Evolutionary conservation across 2,329 filamentous ascomycete species (phyloP).

Genomic region (Trichophyton rubrum): DNA sequence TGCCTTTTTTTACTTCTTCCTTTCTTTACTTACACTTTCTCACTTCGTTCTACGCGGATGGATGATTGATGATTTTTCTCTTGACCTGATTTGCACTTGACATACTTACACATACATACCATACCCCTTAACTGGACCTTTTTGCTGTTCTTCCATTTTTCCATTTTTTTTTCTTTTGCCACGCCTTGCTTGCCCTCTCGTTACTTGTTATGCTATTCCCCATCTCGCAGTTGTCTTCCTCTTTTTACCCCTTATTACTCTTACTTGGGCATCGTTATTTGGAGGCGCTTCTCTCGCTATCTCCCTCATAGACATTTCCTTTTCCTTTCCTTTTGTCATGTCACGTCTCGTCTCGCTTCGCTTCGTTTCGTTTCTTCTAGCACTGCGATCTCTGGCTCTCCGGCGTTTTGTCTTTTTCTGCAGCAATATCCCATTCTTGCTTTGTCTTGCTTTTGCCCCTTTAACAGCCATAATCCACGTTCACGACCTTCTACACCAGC

Average conservation of each 20-base stretch:
- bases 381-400: neutral
- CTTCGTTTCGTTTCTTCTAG: neutral
- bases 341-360: too few relatives aligned
- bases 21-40: conserved; percentile 14
- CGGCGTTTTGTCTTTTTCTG: neutral
- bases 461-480: neutral
- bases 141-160: conserved; percentile 10
- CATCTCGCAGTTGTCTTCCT: conserved; percentile 17
- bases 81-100: neutral
- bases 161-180: conserved; percentile 12
- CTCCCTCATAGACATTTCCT: conserved; percentile 10
- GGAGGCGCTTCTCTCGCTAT: conserved; percentile 12
- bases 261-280: conserved; percentile 16
- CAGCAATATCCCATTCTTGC: neutral
- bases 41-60: conserved; percentile 9
- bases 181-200: neutral
- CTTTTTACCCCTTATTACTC: conserved; percentile 13
- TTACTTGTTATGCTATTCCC: conserved; percentile 3
- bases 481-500: neutral
- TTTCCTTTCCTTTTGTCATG: conserved; percentile 1
- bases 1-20: neutral
- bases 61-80: conserved; percentile 8
- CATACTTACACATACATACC: neutral
- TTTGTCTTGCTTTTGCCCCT: neutral
- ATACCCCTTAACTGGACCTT: neutral